Evolutionary conservation across 148 eudicot species (phyloP), one percentile per base, ranked within the genome.

Genomic region (Fagopyrum tataricum): DNA sequence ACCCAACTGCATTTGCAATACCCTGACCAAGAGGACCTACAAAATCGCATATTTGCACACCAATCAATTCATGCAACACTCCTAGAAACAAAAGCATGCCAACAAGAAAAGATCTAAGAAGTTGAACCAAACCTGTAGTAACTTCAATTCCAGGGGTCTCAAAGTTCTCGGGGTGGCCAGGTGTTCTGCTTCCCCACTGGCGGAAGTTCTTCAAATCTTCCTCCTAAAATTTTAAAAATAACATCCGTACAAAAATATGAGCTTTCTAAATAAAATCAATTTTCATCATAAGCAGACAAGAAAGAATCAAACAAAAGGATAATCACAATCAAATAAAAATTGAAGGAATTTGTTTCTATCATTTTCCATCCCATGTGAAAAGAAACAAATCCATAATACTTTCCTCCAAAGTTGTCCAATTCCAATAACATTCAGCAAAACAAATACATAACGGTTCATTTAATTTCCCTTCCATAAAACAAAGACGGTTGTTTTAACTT

Each of bases 1-100:
- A 78, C 13, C 99, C 99, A 73, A 95, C 99, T 71, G 94, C 99
- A 82, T 92, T 91, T 84, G 92, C 93, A 87, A 92, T 77, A 82
- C 99, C 99, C 73, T 95, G 99, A 78, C 99, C 99, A 81, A 95
- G 99, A 76, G 99, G 99, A 72, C 99, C 98, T 95, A 76, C 67
- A 82, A 69, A 79, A 23, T 41, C 48, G 47, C 47, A 40, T 6
- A 68, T 40, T 23, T 47, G 42, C 6, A 59, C 12, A 23, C 15
- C 7, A 10, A 59, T 59, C 5, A 59, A 6, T 23, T 59, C 39
- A 59, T 4, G 12, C 40, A 3, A 7, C 40, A 59, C 12, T 59
- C 40, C 26, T 59, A 31, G 37, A 31, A 31, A 31, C 39, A 12
- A 13, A 59, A 24, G 4, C 39, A 59, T 6, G 12, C 6, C 40